phyloP scores from a whole-genome alignment of 768 basidiomycete genomes.

The Amanita jacksonii region DNA sequence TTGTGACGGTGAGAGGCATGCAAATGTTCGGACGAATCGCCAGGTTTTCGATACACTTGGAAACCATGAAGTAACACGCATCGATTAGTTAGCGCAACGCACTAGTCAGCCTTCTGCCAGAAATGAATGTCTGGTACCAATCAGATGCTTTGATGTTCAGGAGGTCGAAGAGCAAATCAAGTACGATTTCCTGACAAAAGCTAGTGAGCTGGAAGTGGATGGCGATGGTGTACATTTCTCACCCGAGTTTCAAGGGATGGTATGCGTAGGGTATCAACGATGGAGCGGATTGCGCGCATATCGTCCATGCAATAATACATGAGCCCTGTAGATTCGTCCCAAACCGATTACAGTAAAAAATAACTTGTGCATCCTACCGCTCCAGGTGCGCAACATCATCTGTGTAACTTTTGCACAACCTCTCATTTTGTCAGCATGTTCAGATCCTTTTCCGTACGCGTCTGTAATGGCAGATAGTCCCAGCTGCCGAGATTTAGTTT shows the following conservation, averaged over 20 bases:
- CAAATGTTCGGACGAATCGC: slow-evolving; percentile 9
- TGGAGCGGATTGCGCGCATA: slow-evolving; percentile 73
- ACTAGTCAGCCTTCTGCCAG: slow-evolving; percentile 84
- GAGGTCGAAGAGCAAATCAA: slow-evolving; percentile 92
- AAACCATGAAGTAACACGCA: neutral
- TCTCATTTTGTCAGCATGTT: slow-evolving; percentile 72
- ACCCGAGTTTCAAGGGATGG: slow-evolving; percentile 84
- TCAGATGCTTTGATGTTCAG: slow-evolving; percentile 87
- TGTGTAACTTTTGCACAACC: slow-evolving; percentile 71
- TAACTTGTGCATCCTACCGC: slow-evolving; percentile 47
- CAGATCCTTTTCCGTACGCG: slow-evolving; percentile 76
- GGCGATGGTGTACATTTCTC: slow-evolving; percentile 20
- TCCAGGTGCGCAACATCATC: slow-evolving; percentile 85
- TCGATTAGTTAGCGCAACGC: slow-evolving; percentile 15
- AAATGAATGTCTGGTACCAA: slow-evolving; percentile 90
- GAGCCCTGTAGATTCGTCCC: slow-evolving; percentile 39
- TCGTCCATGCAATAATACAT: slow-evolving; percentile 93
- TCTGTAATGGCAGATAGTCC: slow-evolving; percentile 87
- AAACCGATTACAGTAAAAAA: neutral
- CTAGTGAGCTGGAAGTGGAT: neutral
- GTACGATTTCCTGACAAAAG: slow-evolving; percentile 64
- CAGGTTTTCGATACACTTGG: slow-evolving; percentile 57
- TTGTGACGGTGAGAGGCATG: slow-evolving; percentile 18
- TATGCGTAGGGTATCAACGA: slow-evolving; percentile 80
- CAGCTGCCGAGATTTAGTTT: slow-evolving; percentile 37